phyloP scores from a whole-genome alignment of 768 basidiomycete species.

The Antrodiella citrinella region DNA sequence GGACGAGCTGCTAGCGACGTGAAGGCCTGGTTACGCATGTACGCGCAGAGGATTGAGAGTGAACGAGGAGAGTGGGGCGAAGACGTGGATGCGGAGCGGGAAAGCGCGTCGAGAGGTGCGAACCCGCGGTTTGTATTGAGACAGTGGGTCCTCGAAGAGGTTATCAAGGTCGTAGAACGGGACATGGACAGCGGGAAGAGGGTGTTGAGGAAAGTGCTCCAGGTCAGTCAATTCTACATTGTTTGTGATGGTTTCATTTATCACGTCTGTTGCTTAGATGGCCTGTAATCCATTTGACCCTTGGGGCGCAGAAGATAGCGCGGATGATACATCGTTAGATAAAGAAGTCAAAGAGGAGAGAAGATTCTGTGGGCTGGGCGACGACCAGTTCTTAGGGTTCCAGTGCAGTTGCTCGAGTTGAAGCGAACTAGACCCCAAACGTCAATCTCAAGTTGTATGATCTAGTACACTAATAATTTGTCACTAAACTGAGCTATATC shows the following conservation, averaged over 20 bases:
- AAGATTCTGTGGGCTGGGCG: conserved; percentile 72
- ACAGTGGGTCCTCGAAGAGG: conserved; percentile 95
- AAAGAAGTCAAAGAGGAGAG: conserved; percentile 62
- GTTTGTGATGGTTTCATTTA: background rate
- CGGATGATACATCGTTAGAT: conserved; percentile 37
- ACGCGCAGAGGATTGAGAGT: conserved; percentile 46
- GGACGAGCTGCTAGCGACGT: conserved; percentile 43
- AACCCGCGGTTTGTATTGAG: conserved; percentile 92
- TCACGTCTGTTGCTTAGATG: conserved; percentile 53
- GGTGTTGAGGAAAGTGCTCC: conserved; percentile 72
- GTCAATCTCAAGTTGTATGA: no score
- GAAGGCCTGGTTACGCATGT: conserved; percentile 56
- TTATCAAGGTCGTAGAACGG: conserved; percentile 67
- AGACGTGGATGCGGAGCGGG: conserved; percentile 35
- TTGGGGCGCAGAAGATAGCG: conserved; percentile 72
- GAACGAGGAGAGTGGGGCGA: conserved; percentile 43
- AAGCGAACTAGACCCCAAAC: no score
- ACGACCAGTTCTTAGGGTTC: conserved; percentile 72
- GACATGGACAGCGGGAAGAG: conserved; percentile 57
- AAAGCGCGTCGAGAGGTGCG: conserved; percentile 40
- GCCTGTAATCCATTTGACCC: conserved; percentile 74
- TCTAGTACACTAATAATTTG: no score
- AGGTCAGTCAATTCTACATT: conserved; percentile 54
- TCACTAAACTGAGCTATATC: no score
- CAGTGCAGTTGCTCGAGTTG: conserved; percentile 92